These are phyloP conservation scores for Ichthyophthirius multifiliis DNA, from an alignment of 169 alveolate species.

Conservation along the genomic window DNA sequence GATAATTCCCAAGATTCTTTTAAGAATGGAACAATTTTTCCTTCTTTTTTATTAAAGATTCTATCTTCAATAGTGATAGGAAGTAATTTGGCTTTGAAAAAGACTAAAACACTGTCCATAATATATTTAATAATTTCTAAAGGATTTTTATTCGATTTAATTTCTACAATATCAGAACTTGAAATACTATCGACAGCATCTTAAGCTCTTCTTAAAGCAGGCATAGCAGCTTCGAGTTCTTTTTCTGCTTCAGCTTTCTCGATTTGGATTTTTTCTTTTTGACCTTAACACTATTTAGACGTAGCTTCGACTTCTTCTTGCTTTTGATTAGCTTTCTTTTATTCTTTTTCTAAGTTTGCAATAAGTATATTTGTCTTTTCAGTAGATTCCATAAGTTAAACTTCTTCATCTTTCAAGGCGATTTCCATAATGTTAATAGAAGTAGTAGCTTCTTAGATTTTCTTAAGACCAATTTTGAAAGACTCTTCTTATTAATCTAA, in stretches of 20 bases:
- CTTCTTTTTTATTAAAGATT: slow-evolving; percentile 7
- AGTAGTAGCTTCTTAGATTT: slow-evolving; percentile 93
- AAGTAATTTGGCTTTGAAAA: slow-evolving; percentile 68
- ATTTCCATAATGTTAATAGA: slow-evolving; percentile 91
- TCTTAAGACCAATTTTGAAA: slow-evolving; percentile 93
- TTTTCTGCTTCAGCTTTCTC: slow-evolving; percentile 93
- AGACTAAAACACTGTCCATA: slow-evolving; percentile 89
- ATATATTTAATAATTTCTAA: slow-evolving; percentile 91
- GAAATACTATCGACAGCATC: slow-evolving; percentile 91
- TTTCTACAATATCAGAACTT: slow-evolving; percentile 91
- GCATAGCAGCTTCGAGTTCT: slow-evolving; percentile 94
- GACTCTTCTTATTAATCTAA: slow-evolving; percentile 88
- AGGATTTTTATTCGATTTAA: slow-evolving; percentile 89
- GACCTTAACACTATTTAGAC: slow-evolving; percentile 83
- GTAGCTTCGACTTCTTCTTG: slow-evolving; percentile 90
- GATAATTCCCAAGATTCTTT: slow-evolving; percentile 91
- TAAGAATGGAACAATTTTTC: slow-evolving; percentile 76
- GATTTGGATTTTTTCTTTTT: slow-evolving; percentile 84
- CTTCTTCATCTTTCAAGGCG: slow-evolving; percentile 91
- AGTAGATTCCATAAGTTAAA: slow-evolving; percentile 90
- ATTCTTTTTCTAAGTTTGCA: slow-evolving; percentile 91
- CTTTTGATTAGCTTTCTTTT: slow-evolving; percentile 92
- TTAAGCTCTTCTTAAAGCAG: slow-evolving; percentile 90
- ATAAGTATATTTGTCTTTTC: slow-evolving; percentile 88
- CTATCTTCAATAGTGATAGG: slow-evolving; percentile 46